A percentile compares a stretch with the other conserved stretches of the same genome.
Conservation (phyloP, 1,284 basidiomycete species). For the Apiotrichum gamsii region DNA sequence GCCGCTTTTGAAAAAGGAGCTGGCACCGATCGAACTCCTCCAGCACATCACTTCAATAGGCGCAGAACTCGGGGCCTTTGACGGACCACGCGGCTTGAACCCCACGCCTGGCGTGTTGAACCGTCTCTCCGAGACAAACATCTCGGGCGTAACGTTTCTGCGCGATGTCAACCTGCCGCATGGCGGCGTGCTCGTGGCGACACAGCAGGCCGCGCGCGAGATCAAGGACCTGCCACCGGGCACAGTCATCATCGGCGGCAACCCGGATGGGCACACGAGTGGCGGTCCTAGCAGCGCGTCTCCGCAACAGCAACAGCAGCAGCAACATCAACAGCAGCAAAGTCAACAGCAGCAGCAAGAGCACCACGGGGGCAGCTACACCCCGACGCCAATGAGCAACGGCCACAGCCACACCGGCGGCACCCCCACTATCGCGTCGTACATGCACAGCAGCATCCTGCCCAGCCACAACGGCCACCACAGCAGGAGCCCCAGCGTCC, state of each 20-base stretch:
- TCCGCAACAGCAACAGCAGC: no score
- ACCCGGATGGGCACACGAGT: no score
- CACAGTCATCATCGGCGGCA: slow-evolving; percentile 25
- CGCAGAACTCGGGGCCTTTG: slow-evolving; percentile 9
- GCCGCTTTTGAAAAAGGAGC: slow-evolving; percentile 16
- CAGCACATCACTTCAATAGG: slow-evolving; percentile 12
- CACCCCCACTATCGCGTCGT: no score
- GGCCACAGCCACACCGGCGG: no score
- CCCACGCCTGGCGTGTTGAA: slow-evolving; percentile 29
- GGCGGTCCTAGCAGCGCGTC: no score
- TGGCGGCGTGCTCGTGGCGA: slow-evolving; percentile 27
- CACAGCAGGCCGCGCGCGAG: slow-evolving; percentile 27
- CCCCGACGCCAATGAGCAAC: no score
- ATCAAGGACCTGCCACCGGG: slow-evolving; percentile 28
- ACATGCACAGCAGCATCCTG: no score
- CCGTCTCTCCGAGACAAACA: slow-evolving; percentile 22
- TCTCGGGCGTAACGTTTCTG: slow-evolving; percentile 26
- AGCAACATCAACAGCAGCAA: no score
- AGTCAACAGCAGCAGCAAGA: no score
- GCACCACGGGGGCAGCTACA: no score
- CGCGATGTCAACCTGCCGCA: slow-evolving; percentile 21
- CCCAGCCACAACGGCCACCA: no score
- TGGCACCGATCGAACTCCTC: slow-evolving; percentile 14
- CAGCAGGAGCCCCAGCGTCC: no score
- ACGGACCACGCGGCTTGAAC: slow-evolving; percentile 23